A percentile compares a stretch with the other conserved stretches of the same genome.
Conservation (phyloP, 1,139 yeast species). For the Geotrichum australiense region DNA sequence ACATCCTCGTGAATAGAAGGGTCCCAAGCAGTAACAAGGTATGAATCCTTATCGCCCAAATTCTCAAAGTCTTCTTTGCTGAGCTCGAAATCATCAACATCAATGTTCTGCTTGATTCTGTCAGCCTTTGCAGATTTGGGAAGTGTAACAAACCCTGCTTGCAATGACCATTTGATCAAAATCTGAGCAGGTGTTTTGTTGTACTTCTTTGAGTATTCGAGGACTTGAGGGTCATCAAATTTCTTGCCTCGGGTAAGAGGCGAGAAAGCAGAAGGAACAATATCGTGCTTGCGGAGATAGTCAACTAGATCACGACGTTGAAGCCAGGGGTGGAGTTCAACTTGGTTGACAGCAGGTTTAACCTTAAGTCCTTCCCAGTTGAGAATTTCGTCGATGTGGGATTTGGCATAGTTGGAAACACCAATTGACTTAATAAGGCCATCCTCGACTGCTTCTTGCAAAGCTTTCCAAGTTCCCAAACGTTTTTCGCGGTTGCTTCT, state of each 20-base stretch:
- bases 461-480: slow-evolving; percentile 40
- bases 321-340: slow-evolving; percentile 69
- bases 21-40: slow-evolving; percentile 19
- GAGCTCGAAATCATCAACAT: slow-evolving; percentile 46
- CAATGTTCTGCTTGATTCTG: slow-evolving; percentile 44
- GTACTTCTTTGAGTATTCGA: slow-evolving; percentile 31
- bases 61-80: slow-evolving; percentile 32
- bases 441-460: slow-evolving; percentile 28
- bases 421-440: slow-evolving; percentile 65
- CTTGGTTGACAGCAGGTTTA: slow-evolving; percentile 64
- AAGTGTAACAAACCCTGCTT: slow-evolving; percentile 49
- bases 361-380: slow-evolving; percentile 39
- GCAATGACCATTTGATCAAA: slow-evolving; percentile 40
- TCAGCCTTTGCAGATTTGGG: slow-evolving; percentile 56
- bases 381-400: slow-evolving; percentile 46
- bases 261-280: slow-evolving; percentile 64
- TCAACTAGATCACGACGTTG: slow-evolving; percentile 60
- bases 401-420: slow-evolving; percentile 62
- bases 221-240: slow-evolving; percentile 38
- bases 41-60: slow-evolving; percentile 32
- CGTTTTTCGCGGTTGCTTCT: slow-evolving; percentile 22
- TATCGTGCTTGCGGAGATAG: slow-evolving; percentile 46
- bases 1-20: no score
- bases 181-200: slow-evolving; percentile 50
- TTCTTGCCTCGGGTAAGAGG: slow-evolving; percentile 45